phyloP scores from a whole-genome alignment of 139 green algal species.

The Chlorella sp. region DNA sequence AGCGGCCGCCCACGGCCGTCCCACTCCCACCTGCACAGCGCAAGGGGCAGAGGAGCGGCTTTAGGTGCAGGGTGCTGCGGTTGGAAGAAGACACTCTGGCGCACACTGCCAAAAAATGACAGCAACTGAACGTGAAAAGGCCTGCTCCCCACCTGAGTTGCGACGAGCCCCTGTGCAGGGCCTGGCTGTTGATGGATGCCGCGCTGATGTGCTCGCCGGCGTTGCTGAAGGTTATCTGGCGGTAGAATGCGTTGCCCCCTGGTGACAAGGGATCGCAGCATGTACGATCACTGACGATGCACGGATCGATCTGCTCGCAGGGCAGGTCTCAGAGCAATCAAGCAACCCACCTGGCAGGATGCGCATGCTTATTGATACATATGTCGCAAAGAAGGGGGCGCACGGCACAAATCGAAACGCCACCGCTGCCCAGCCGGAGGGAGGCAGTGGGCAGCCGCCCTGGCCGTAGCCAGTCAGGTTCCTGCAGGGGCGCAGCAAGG shows the following conservation, averaged over 20 bases:
- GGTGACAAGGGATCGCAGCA: too few relatives aligned
- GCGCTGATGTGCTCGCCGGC: not conserved
- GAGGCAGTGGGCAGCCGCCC: not conserved
- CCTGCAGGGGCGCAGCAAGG: not conserved
- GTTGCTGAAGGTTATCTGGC: not conserved
- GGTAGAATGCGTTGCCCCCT: not conserved
- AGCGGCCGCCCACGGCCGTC: not conserved
- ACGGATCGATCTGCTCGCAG: too few relatives aligned
- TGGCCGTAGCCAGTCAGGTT: not conserved
- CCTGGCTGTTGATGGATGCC: not conserved
- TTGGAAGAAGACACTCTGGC: too few relatives aligned
- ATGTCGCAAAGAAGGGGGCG: not conserved
- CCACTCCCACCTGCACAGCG: slow-evolving; percentile 10
- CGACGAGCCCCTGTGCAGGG: not conserved
- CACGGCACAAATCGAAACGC: not conserved
- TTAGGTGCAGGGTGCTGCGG: not conserved
- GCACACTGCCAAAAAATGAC: too few relatives aligned
- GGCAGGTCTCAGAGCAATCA: too few relatives aligned
- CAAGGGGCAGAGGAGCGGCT: not conserved
- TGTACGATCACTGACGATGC: too few relatives aligned
- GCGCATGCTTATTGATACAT: not conserved
- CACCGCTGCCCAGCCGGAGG: not conserved
- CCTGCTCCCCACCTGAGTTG: not conserved
- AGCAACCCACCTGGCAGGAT: not conserved
- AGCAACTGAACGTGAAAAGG: too few relatives aligned